phyloP scores from a whole-genome alignment of 2,329 filamentous ascomycete genomes.

The Fragosphaeria purpurea region DNA sequence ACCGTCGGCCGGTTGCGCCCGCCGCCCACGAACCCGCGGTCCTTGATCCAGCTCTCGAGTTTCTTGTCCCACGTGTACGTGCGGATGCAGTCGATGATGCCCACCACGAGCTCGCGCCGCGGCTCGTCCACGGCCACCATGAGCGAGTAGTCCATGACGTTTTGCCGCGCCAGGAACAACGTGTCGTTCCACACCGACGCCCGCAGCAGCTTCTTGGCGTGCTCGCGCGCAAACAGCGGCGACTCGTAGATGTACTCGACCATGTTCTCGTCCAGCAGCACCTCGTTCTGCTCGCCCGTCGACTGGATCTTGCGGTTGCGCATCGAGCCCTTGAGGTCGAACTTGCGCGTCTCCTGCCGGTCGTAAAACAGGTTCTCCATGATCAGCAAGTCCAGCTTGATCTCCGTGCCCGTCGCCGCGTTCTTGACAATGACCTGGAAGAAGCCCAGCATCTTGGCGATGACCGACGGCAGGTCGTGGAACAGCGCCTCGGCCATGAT shows the following conservation, averaged over 20 bases:
- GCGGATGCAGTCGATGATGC: slow-evolving; percentile 96
- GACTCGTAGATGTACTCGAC: slow-evolving; percentile 98
- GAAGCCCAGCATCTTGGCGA: slow-evolving; percentile 98
- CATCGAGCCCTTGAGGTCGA: slow-evolving; percentile 97
- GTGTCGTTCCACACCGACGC: slow-evolving; percentile 97
- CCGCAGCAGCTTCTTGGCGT: slow-evolving; percentile 86
- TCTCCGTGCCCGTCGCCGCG: slow-evolving; percentile 78
- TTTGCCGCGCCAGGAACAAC: slow-evolving; percentile 83
- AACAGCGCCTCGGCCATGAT: slow-evolving; percentile 97
- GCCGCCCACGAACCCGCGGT: slow-evolving; percentile 71
- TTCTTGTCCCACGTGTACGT: slow-evolving; percentile 99
- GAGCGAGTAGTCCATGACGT: slow-evolving; percentile 98
- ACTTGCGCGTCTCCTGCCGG: slow-evolving; percentile 75
- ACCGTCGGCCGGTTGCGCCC: slow-evolving; percentile 83
- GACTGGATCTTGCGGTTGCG: slow-evolving; percentile 94
- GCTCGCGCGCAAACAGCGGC: slow-evolving; percentile 87
- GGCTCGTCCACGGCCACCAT: slow-evolving; percentile 96
- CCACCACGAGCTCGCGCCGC: slow-evolving; percentile 84
- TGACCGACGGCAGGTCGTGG: slow-evolving; percentile 88
- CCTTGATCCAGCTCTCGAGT: slow-evolving; percentile 99
- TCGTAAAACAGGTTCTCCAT: slow-evolving; percentile 99
- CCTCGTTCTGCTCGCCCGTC: slow-evolving; percentile 92
- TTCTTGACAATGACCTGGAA: slow-evolving; percentile 98
- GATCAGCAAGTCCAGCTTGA: slow-evolving; percentile 85
- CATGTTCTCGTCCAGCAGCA: slow-evolving; percentile 95